These are phyloP conservation scores for Hsuehochloa calcarea DNA, from an alignment of 176 grass and related monocot species.

Conservation along the genomic window DNA sequence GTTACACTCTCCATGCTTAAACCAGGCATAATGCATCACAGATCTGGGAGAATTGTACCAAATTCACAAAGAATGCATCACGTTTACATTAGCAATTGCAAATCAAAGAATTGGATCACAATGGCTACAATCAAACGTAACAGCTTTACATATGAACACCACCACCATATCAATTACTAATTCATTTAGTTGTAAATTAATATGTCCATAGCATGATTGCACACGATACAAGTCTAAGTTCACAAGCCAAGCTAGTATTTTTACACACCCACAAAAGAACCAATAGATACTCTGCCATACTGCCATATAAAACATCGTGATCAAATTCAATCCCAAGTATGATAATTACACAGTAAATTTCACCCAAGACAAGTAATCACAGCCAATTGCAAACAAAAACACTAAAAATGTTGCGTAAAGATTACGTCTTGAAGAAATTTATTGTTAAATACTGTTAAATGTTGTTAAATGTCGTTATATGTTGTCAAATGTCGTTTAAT, in stretches of 20 bases:
- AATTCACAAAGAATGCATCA: not conserved
- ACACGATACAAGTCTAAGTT: not conserved
- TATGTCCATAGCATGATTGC: slow-evolving; percentile 2
- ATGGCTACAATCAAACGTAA: not conserved
- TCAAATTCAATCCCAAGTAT: not conserved
- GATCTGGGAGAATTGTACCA: not conserved
- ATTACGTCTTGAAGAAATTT: not conserved
- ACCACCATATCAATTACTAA: not conserved
- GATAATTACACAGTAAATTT: slow-evolving; percentile 26
- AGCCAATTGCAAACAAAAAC: not conserved
- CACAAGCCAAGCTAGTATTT: slow-evolving; percentile 9
- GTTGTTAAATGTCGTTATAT: no score
- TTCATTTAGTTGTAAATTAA: not conserved
- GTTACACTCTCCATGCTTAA: not conserved
- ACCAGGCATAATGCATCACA: not conserved
- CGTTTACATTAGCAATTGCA: not conserved
- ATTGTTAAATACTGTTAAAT: no score
- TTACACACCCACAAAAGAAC: slow-evolving; percentile 9
- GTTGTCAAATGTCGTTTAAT: no score
- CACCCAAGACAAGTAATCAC: not conserved
- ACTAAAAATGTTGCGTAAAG: not conserved
- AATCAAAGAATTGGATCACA: not conserved
- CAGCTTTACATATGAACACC: slow-evolving; percentile 1
- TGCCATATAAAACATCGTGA: not conserved
- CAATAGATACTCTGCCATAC: not conserved